Conservation (phyloP, 1,284 basidiomycete species). For the Apiotrichum laibachii region DNA sequence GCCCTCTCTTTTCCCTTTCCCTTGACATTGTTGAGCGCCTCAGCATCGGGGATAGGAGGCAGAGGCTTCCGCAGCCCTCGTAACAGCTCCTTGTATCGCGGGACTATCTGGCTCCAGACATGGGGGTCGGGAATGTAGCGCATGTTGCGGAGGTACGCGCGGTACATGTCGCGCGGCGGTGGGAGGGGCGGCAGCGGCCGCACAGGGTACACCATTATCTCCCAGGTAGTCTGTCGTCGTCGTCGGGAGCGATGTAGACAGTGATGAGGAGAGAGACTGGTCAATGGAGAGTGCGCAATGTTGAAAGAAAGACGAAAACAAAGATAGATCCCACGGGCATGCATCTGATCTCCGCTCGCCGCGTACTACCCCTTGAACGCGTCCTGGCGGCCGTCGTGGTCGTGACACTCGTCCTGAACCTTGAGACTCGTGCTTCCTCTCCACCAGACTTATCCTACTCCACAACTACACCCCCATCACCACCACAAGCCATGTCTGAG, state of each 20-base stretch:
- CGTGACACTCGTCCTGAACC: too few relatives aligned
- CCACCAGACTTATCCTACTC: too few relatives aligned
- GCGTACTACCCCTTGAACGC: too few relatives aligned
- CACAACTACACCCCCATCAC: not conserved
- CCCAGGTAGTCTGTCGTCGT: not conserved
- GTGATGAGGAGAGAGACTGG: too few relatives aligned
- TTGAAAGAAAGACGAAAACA: too few relatives aligned
- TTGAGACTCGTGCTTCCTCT: too few relatives aligned
- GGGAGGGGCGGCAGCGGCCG: not conserved
- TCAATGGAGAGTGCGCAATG: too few relatives aligned
- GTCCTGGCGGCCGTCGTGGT: too few relatives aligned
- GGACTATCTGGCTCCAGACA: conserved; percentile 34
- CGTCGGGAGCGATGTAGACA: not conserved
- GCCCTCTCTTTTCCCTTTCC: not conserved
- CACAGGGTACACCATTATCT: not conserved
- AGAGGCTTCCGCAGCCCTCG: not conserved
- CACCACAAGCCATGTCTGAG: conserved; percentile 38
- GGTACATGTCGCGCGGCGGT: conserved; percentile 26
- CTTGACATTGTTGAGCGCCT: too few relatives aligned
- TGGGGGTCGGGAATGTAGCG: conserved; percentile 41
- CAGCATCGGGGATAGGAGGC: not conserved
- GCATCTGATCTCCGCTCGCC: too few relatives aligned
- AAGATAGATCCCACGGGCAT: too few relatives aligned
- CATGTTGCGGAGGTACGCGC: conserved; percentile 34
- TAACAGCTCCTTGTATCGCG: conserved; percentile 19